These are phyloP conservation scores for Petunia axillaris DNA, from an alignment of 257 asterid genomes.

Conservation along the genomic window DNA sequence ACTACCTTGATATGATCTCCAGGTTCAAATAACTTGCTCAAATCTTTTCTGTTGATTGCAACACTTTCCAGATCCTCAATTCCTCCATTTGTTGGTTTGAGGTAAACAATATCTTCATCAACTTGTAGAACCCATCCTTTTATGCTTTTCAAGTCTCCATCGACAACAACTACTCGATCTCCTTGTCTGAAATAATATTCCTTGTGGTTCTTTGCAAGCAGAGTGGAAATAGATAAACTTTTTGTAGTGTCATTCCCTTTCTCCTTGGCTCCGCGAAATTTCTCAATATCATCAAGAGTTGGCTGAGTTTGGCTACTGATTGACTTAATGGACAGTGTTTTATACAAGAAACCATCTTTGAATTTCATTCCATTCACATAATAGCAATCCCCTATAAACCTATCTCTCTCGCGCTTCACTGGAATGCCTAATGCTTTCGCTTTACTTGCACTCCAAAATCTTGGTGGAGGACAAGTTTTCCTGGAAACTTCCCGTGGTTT, in stretches of 20 bases:
- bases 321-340: constrained; percentile 74
- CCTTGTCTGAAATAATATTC: constrained; percentile 88
- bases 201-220: constrained; percentile 66
- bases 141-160: constrained; percentile 79
- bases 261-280: constrained; percentile 72
- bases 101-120: constrained; percentile 84
- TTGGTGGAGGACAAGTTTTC: constrained; percentile 74
- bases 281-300: constrained; percentile 84
- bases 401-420: constrained; percentile 74
- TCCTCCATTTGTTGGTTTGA: constrained; percentile 67
- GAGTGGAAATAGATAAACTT: constrained; percentile 54
- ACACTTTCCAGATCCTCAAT: constrained; percentile 56
- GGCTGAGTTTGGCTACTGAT: constrained; percentile 76
- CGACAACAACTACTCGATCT: constrained; percentile 75
- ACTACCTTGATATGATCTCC: constrained; percentile 90
- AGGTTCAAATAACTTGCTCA: constrained; percentile 82
- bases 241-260: constrained; percentile 70
- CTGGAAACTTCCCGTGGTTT: constrained; percentile 81
- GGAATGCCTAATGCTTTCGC: constrained; percentile 66
- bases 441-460: constrained; percentile 78
- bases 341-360: constrained; percentile 87
- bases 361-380: constrained; percentile 88
- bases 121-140: constrained; percentile 85
- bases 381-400: constrained; percentile 66
- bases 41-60: constrained; percentile 68